Base-by-base conservation (phyloP, 1,139 yeast genomes). In the Geotrichum klebahnii region DNA sequence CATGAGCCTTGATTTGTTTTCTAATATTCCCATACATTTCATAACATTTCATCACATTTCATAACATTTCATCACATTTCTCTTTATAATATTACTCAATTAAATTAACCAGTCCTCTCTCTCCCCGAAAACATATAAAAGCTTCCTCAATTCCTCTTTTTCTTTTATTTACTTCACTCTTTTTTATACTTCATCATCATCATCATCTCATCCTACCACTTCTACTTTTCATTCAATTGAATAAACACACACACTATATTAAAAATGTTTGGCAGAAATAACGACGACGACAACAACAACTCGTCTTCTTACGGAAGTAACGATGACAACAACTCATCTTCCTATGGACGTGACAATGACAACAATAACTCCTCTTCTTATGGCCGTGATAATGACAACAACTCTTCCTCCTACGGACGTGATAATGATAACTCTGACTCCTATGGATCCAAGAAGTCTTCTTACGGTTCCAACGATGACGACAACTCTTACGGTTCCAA, bases 341-440 rank as follows among this genome's bases (percentile, higher is more conserved):
- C 41, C 10, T 65, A 61, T 52, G 66, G 66, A 26, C 59, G 66
- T n/a, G 54, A 59, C 34, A 24, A 40, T 33, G 46, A 47, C 26
- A 62, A 63, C 52, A 35, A 28, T 31, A 44, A 36, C 20, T 22
- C 35, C 5, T 36, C 41, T 12, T 65, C 62, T 52, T 67, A 66
- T 26, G 59, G 66, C n/a, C 54, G 59, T 31, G 28, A 40, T 33
- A 44, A 47, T 23, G 63, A 63, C 52, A 35, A 28, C 37, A 44
- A 36, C 20, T 22, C 35, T 3, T 36, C 41, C 10, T 65, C 62
- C 52, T 67, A 66, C 29, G 59, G 66, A 14, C 54, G 59, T 31
- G 53, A 47, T 47, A 37, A 52, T 56, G 41, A 47, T 53, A 20
- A 53, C n/a, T n/a, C n/a, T 55, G 48, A 54, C 54, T 33, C 59